Base-by-base conservation (phyloP, 768 basidiomycete genomes). In the Russula sp. region DNA sequence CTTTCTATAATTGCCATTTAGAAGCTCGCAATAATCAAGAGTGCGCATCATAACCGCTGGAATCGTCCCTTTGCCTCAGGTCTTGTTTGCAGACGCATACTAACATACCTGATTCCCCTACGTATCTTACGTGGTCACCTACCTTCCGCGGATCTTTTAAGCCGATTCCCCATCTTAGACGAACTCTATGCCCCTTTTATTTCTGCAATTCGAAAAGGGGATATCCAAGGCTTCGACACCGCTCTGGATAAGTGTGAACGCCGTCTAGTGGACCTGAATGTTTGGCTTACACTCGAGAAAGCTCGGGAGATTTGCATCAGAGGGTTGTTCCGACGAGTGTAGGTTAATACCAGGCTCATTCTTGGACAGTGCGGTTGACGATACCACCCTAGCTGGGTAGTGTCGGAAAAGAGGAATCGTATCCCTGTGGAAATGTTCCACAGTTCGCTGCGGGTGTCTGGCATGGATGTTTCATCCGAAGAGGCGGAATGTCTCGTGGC, bases 401-500 rank as follows among this genome's bases (percentile, higher is more conserved):
- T 85, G 14, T 77, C 81, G 7, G 81, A 84, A 47, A 90, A 88
- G 67, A 77, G 79, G 7, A 86, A 89, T 0, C 81, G 94, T 16
- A 87, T 98, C 52, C 87, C 90, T 0, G 81, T 97, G 53, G 77
- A 82, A 3, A 82, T 88, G 75, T 94, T 98, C 74, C 87, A 88
- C 69, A 76, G 77, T n/a, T 87, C 89, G 6, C 75, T 96, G 52
- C 77, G 75, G 55, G 74, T 92, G 59, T 86, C 88, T 4, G 89
- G 87, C 3, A 80, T 83, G 61, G 81, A 85, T 11, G 83, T 90
- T 25, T 78, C 84, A 8, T 70, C 78, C 62, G 93, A 90, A 66
- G 94, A 96, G 72, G 90, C 91, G 2, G 94, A 98, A 73, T 97
- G 94, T 72, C 81, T 94, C 55, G 84, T 97, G 8, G 93, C 94